phyloP scores from a whole-genome alignment of 345 rosid genomes.

The Salix dunnii region DNA sequence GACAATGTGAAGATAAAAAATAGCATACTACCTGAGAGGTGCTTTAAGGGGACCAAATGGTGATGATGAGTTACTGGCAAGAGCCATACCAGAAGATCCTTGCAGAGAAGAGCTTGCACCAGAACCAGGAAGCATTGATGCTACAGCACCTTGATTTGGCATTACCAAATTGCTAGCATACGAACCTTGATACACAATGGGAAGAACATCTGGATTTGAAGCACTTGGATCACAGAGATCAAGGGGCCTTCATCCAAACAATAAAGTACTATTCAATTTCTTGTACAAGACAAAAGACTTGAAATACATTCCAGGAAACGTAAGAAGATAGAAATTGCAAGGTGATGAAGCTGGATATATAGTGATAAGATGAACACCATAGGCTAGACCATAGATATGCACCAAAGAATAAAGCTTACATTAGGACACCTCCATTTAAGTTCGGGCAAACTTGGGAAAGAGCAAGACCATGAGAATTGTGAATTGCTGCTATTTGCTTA shows the following conservation, averaged over 20 bases:
- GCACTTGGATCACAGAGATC: slow-evolving; percentile 73
- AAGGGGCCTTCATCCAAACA: slow-evolving; percentile 76
- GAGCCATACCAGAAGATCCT: slow-evolving; percentile 61
- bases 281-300: slow-evolving; percentile 9
- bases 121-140: slow-evolving; percentile 58
- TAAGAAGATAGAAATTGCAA: neutral
- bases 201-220: slow-evolving; percentile 56
- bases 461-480: slow-evolving; percentile 76
- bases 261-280: slow-evolving; percentile 18
- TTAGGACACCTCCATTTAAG: slow-evolving; percentile 60
- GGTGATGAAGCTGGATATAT: neutral
- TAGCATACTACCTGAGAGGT: slow-evolving; percentile 47
- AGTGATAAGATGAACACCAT: neutral
- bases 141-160: slow-evolving; percentile 61
- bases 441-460: slow-evolving; percentile 84
- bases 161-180: slow-evolving; percentile 51
- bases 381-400: slow-evolving; percentile 5
- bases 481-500: slow-evolving; percentile 62
- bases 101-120: slow-evolving; percentile 60
- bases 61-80: slow-evolving; percentile 51
- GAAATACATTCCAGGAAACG: neutral
- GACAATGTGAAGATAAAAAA: slow-evolving; percentile 14
- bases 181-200: slow-evolving; percentile 60
- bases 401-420: slow-evolving; percentile 52
- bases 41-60: slow-evolving; percentile 59